Evolutionary conservation across 2,329 filamentous ascomycete species (phyloP).

Genomic region (Westerdykella ornata): DNA sequence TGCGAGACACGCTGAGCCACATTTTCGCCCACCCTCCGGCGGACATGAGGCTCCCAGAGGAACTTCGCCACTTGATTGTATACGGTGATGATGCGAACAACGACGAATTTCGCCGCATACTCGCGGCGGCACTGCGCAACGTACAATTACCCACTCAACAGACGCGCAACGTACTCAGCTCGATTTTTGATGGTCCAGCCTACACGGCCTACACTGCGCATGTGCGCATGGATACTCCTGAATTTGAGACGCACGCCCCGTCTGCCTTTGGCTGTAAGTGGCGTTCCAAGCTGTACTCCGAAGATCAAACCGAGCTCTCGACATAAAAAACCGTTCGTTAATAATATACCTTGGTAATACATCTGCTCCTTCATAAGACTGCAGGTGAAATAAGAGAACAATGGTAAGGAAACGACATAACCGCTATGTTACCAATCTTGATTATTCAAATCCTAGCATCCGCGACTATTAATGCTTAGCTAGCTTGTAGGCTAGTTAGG

Average conservation of each 20-base stretch:
- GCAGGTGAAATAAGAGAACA: too few relatives aligned
- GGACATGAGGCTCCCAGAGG: constrained; percentile 1
- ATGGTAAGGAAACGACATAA: too few relatives aligned
- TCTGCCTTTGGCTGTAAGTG: constrained; percentile 6
- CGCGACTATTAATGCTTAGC: too few relatives aligned
- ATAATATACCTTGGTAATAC: too few relatives aligned
- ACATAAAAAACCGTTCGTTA: too few relatives aligned
- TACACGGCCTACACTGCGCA: constrained; percentile 1
- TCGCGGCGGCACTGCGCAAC: constrained; percentile 1
- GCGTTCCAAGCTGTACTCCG: constrained; percentile 19
- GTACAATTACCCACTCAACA: constrained; percentile 1
- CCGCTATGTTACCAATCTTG: too few relatives aligned
- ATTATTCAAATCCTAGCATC: too few relatives aligned
- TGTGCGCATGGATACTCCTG: constrained; percentile 2
- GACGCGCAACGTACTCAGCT: constrained; percentile 3
- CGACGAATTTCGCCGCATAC: constrained; percentile 2
- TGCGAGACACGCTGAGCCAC: constrained; percentile 2
- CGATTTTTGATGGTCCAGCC: constrained; percentile 6
- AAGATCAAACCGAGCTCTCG: too few relatives aligned
- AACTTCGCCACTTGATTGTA: constrained; percentile 6
- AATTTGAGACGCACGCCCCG: constrained; percentile 1
- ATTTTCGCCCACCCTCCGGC: constrained; percentile 5
- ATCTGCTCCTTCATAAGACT: too few relatives aligned
- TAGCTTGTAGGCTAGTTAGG: too few relatives aligned
- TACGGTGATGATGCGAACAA: constrained; percentile 9